Evolutionary conservation across 352 stramenopile species (phyloP), one percentile per base, ranked within the genome.

Genomic region (Globisporangium takayamanum): DNA sequence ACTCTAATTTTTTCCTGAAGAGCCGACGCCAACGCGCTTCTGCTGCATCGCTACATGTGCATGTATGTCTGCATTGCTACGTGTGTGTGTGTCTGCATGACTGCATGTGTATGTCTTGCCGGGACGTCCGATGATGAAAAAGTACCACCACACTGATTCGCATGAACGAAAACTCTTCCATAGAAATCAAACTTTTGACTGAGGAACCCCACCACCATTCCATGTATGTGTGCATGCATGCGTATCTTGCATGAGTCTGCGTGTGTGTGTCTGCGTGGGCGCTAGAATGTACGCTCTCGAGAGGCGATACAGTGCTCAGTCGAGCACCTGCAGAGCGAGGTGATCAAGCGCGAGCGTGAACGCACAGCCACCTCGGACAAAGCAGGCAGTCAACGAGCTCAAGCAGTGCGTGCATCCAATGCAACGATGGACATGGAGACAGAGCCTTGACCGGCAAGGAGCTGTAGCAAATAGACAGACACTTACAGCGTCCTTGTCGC

Each of bases 1-100:
- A 78, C 71, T 79, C 71, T 79, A 79, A 79, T 79, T 79, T 79
- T 79, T 79, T 79, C 68, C 71, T 76, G 71, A 79, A 69, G 70
- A 74, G 44, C 52, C 47, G 33, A 44, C 44, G 16, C 46, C 15
- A 18, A 20, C 16, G 33, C 49, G 3, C 25, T 22, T 3, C 3
- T 51, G 28, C 22, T 52, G 47, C 47, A 37, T 52, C 16, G 20
- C 10, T 50, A n/a, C n/a, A 28, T 50, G 45, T 30, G 20, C n/a
- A 44, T 60, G 47, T 37, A 39, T 65, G 12, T 55, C 53, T 56
- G 44, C 37, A 49, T 67, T 33, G 28, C 28, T 33, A 5, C 28
- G 28, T 33, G 5, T 33, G 51, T 56, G 22, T 39, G 11, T 53
- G 22, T 46, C 5, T 39, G 33, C 33, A 12, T 39, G 5, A 1